A percentile compares a stretch with the other conserved stretches of the same genome.
Evolutionary conservation across 805 yeast species (phyloP).

Genomic region (Ogataea allantospora): DNA sequence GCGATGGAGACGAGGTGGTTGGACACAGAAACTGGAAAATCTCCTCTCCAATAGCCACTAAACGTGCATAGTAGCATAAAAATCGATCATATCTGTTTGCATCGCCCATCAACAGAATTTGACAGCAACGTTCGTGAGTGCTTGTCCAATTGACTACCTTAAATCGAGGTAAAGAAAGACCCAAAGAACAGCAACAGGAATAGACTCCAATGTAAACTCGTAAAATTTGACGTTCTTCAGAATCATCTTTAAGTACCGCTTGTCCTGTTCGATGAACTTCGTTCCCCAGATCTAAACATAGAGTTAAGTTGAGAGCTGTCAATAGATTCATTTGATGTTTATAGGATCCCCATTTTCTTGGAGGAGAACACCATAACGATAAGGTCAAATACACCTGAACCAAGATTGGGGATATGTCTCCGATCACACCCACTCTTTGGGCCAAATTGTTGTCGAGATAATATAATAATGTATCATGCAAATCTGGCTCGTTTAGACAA

Average conservation of each 20-base stretch:
- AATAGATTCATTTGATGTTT: conserved; percentile 50
- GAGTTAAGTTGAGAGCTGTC: conserved; percentile 42
- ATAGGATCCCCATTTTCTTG: conserved; percentile 50
- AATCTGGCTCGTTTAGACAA: conserved; percentile 42
- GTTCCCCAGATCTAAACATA: conserved; percentile 50
- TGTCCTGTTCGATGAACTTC: conserved; percentile 30
- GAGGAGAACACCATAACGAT: conserved; percentile 55
- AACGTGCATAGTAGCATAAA: conserved; percentile 42
- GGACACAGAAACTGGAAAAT: conserved; percentile 42
- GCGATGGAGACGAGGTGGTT: conserved; percentile 18
- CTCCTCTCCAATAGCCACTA: conserved; percentile 51
- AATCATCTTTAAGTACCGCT: conserved; percentile 27
- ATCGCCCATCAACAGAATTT: conserved; percentile 36
- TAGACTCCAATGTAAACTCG: conserved; percentile 48
- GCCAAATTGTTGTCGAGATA: conserved; percentile 47
- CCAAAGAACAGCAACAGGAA: conserved; percentile 50
- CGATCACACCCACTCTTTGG: conserved; percentile 42
- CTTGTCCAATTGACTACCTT: conserved; percentile 49
- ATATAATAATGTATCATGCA: conserved; percentile 42
- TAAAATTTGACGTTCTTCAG: conserved; percentile 37
- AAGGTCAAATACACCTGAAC: conserved; percentile 44
- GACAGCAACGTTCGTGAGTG: conserved; percentile 40
- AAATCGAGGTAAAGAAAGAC: conserved; percentile 49
- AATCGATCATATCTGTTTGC: conserved; percentile 40
- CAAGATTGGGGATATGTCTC: conserved; percentile 41